Evolutionary conservation across 2,329 filamentous ascomycete genomes (phyloP).

Genomic region (Waltergamsia citrina): DNA sequence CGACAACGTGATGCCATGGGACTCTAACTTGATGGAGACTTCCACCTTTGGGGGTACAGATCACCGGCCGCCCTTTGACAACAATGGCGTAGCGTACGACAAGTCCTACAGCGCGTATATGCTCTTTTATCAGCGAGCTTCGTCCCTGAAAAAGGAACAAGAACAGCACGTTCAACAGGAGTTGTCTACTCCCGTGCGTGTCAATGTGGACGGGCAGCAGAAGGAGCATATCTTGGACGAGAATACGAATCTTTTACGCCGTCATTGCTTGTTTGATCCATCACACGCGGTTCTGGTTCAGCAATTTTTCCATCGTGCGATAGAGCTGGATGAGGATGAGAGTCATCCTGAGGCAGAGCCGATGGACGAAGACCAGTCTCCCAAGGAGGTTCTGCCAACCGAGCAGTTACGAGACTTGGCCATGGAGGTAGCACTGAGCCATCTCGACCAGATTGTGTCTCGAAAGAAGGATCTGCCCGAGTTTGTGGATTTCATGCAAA

Average conservation of each 20-base stretch:
- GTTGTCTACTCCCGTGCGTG: constrained; percentile 25
- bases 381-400: background rate
- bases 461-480: constrained; percentile 60
- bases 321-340: constrained; percentile 25
- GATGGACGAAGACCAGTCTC: constrained; percentile 4
- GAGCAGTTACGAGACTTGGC: constrained; percentile 34
- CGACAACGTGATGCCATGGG: constrained; percentile 68
- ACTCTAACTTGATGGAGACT: constrained; percentile 61
- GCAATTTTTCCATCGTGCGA: constrained; percentile 49
- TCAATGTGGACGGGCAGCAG: constrained; percentile 33
- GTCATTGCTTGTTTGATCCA: constrained; percentile 72
- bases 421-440: constrained; percentile 47
- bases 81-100: constrained; percentile 39
- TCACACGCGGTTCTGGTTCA: constrained; percentile 59
- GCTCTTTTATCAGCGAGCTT: constrained; percentile 87
- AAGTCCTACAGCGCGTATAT: constrained; percentile 91
- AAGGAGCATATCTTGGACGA: constrained; percentile 56
- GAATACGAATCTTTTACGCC: constrained; percentile 64
- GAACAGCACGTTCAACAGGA: constrained; percentile 18
- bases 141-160: constrained; percentile 48
- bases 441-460: constrained; percentile 68
- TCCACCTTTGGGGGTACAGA: constrained; percentile 73
- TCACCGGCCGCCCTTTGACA: constrained; percentile 36
- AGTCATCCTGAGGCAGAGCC: constrained; percentile 3
- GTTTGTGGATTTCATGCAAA: constrained; percentile 43